Conservation (phyloP, 306 rosid species). For the Prunus kanzakura region DNA sequence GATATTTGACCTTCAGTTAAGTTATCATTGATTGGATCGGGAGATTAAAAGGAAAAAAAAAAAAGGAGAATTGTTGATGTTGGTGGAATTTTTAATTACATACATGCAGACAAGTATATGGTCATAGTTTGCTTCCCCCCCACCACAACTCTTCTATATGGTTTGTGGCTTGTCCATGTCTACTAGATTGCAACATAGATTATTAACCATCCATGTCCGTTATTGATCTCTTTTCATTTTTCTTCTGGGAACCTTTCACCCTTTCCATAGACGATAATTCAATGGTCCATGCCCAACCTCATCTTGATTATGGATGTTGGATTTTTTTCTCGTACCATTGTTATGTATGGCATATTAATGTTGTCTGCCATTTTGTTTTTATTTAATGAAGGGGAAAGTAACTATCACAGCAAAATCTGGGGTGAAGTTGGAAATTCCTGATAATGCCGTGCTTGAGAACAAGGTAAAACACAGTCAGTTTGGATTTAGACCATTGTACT, state of each 20-base stretch:
- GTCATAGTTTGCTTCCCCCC: too few relatives aligned
- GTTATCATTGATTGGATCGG: not conserved
- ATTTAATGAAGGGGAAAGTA: conserved; percentile 64
- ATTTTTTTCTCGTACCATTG: not conserved
- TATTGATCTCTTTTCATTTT: not conserved
- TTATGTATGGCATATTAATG: not conserved
- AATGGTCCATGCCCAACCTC: not conserved
- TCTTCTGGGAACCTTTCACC: not conserved
- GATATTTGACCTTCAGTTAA: not conserved
- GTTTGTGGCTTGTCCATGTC: not conserved
- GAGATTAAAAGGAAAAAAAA: not conserved
- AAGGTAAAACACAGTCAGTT: conserved; percentile 43
- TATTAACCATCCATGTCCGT: not conserved
- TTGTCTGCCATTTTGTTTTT: conserved; percentile 5
- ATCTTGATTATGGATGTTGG: not conserved
- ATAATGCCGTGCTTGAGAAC: conserved; percentile 51
- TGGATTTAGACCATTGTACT: not conserved
- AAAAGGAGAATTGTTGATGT: not conserved
- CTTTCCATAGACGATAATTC: not conserved
- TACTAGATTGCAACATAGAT: not conserved
- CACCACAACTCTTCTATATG: too few relatives aligned
- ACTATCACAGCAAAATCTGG: conserved; percentile 53
- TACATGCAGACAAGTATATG: too few relatives aligned
- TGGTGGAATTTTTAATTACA: not conserved
- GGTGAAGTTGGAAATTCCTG: conserved; percentile 72